Conservation (phyloP, 345 rosid genomes). For the Sonneratia caseolaris region DNA sequence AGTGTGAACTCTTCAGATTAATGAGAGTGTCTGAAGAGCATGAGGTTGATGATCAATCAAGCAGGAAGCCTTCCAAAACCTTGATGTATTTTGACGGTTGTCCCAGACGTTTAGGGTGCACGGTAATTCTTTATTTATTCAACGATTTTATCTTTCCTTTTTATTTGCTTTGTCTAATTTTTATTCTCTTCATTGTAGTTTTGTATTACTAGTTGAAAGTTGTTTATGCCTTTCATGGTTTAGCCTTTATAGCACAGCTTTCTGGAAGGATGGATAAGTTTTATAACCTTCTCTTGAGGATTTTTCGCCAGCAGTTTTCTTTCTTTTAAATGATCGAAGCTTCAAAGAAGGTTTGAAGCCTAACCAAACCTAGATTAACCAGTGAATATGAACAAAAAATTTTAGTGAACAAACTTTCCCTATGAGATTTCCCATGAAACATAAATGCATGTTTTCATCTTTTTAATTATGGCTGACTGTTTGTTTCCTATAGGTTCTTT, state of each 20-base stretch:
- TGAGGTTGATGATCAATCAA: conserved; percentile 46
- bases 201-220: neutral
- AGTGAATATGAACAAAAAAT: neutral
- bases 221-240: neutral
- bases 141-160: neutral
- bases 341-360: neutral
- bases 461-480: neutral
- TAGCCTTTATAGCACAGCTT: neutral
- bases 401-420: neutral
- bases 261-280: neutral
- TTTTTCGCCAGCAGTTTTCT: neutral
- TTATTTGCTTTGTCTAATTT: neutral
- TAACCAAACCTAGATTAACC: neutral
- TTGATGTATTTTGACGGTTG: conserved; percentile 99
- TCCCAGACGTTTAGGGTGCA: conserved; percentile 97
- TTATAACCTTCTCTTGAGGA: neutral
- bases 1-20: conserved; percentile 75
- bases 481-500: conserved; percentile 41
- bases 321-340: neutral
- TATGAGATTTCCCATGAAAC: neutral
- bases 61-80: conserved; percentile 76
- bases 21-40: conserved; percentile 75
- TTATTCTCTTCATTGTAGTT: neutral
- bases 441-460: neutral
- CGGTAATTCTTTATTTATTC: conserved; percentile 37